Evolutionary conservation across 306 rosid genomes (phyloP).

Genomic region (Cucurbita maxima): DNA sequence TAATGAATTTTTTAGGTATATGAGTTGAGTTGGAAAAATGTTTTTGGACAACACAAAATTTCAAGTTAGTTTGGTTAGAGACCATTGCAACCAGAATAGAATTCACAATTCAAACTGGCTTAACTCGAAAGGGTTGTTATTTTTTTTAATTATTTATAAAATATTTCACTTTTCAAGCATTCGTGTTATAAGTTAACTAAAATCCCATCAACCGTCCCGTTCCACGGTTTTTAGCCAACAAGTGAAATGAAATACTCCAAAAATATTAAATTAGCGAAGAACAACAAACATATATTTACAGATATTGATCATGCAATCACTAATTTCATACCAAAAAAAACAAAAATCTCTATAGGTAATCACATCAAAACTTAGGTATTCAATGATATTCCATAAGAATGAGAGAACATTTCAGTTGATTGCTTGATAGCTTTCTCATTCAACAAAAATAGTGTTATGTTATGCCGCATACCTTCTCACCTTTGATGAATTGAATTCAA

Average conservation of each 20-base stretch:
- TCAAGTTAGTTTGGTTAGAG: no score
- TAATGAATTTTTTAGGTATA: no score
- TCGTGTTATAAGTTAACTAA: no score
- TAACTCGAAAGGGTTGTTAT: no score
- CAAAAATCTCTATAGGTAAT: background rate
- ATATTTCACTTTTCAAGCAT: no score
- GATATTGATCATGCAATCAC: background rate
- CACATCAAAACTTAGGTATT: background rate
- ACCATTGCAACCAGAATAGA: no score
- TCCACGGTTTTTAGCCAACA: background rate
- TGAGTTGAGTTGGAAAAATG: no score
- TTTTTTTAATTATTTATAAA: no score
- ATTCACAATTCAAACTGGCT: no score
- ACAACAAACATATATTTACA: background rate
- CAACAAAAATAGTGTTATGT: background rate
- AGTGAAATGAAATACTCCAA: background rate
- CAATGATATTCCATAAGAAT: background rate
- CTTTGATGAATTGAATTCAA: background rate
- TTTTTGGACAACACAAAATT: no score
- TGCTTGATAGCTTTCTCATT: background rate
- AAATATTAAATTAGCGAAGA: background rate
- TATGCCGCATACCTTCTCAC: background rate
- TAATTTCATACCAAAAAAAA: slow-evolving; percentile 1
- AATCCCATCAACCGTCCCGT: no score
- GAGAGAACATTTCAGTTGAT: background rate